Conservation (phyloP, 2,329 filamentous ascomycete species). For the Aspergillus persii region DNA sequence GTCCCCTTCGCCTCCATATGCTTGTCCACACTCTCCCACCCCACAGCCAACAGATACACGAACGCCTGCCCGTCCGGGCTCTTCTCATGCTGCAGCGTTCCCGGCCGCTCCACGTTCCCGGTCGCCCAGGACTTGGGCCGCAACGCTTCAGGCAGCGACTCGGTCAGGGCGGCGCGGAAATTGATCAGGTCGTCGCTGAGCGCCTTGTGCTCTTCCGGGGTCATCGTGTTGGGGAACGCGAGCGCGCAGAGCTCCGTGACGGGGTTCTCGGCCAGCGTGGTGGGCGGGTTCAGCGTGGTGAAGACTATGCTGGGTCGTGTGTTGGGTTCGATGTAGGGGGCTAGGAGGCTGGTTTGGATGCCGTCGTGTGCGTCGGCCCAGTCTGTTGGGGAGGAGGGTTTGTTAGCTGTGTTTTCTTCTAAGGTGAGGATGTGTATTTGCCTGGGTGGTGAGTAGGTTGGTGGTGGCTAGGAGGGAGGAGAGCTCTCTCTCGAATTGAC, state of each 20-base stretch:
- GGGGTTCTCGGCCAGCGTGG: constrained; percentile 38
- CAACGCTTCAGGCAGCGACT: constrained; percentile 29
- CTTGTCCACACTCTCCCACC: constrained; percentile 52
- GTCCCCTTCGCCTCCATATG: constrained; percentile 50
- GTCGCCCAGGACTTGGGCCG: constrained; percentile 32
- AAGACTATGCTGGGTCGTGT: constrained; percentile 26
- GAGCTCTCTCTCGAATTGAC: not conserved
- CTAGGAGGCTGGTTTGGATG: constrained; percentile 16
- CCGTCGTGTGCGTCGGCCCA: constrained; percentile 33
- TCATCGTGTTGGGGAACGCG: constrained; percentile 40
- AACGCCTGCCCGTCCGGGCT: constrained; percentile 44
- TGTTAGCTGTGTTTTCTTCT: not conserved
- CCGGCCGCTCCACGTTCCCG: constrained; percentile 38
- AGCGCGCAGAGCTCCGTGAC: constrained; percentile 51
- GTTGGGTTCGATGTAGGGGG: constrained; percentile 25
- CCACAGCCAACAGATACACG: constrained; percentile 45
- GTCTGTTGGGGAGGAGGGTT: constrained; percentile 17
- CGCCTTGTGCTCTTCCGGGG: constrained; percentile 25
- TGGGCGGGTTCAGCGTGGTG: constrained; percentile 30
- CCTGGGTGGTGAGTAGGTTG: no score
- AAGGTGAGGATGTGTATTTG: not conserved
- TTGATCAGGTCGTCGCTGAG: constrained; percentile 34
- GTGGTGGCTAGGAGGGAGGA: no score
- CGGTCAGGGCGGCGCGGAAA: constrained; percentile 36
- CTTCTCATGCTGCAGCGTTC: constrained; percentile 29